Base-by-base conservation (phyloP, 192 early-diverging fungal genomes). In the Coemansia sp. region DNA sequence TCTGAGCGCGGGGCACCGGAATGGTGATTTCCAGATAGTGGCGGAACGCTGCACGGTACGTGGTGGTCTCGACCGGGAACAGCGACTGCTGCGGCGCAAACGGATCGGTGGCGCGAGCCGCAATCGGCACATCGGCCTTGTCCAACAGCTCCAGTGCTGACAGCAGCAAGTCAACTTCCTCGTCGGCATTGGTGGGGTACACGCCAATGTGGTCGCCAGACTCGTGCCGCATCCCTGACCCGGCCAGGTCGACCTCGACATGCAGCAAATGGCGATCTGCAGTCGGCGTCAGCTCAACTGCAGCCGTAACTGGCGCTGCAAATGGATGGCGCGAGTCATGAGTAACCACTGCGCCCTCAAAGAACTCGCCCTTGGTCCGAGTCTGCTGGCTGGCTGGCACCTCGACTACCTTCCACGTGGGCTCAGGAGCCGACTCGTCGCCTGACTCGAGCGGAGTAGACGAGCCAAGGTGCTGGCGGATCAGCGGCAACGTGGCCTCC, bases 151-250 rank as follows among this genome's bases (percentile, higher is more conserved):
- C 74, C 35, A 93, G 84, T 5, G 87, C 82, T 12, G 70, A 54
- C 43, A 90, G 88, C 41, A 92, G 74, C 39, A 83, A 74, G 10
- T 85, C 58, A 7, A 96, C 91, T 52, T 94, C 87, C 37, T 81
- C 83, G 22, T 89, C 89, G n/a, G 89, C 81, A 77, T 98, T 99
- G 19, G 85, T 83, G 0, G 95, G 89, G 84, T 89, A 97, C 22
- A 99, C 84, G 21, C 94, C 97, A 57, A 95, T 84, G 69, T 99
- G 97, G 71, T 99, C 97, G 58, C 97, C 97, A 11, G 93, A 82
- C 63, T 92, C 87, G 75, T 99, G 98, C 15, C 79, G 84, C 74
- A 98, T 75, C 19, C 90, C 89, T 11, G 88, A 90, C 38, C 86
- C 93, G 22, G 79, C 61, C 53, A 98, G 82, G 54, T 96, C 94